These are phyloP conservation scores for Periconia sp. DNA, from an alignment of 2,329 filamentous ascomycete species.

Conservation along the genomic window DNA sequence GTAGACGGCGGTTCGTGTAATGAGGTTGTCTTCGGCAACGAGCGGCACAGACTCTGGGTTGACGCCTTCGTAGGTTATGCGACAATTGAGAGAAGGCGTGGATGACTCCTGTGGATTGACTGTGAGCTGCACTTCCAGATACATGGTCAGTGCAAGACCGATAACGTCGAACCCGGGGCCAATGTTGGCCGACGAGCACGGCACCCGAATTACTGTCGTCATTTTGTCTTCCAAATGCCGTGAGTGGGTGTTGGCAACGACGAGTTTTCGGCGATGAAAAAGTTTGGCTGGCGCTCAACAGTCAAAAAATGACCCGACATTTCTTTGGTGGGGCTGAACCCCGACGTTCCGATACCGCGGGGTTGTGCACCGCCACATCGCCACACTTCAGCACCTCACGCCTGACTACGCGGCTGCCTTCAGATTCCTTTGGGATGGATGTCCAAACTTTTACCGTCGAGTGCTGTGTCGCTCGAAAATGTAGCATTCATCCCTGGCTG, in stretches of 20 bases:
- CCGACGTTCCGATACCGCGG: constrained; percentile 8
- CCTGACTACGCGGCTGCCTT: too few relatives aligned
- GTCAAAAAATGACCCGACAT: constrained; percentile 3
- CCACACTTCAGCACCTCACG: too few relatives aligned
- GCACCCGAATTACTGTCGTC: constrained; percentile 73
- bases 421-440: too few relatives aligned
- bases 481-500: too few relatives aligned
- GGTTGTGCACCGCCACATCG: constrained; percentile 3
- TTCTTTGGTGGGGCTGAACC: constrained; percentile 4
- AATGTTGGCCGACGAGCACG: constrained; percentile 97
- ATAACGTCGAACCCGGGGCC: constrained; percentile 97
- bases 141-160: constrained; percentile 90
- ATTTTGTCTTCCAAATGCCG: constrained; percentile 19
- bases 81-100: constrained; percentile 77
- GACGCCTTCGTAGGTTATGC: constrained; percentile 87
- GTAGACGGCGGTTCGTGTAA: constrained; percentile 93
- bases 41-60: constrained; percentile 80
- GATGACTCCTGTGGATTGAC: constrained; percentile 63
- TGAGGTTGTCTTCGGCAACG: constrained; percentile 85
- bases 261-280: too few relatives aligned
- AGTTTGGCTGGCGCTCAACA: too few relatives aligned
- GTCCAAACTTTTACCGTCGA: too few relatives aligned
- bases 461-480: too few relatives aligned
- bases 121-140: constrained; percentile 86
- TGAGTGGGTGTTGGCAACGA: constrained; percentile 1